Conservation (phyloP, 768 basidiomycete species). For the Exsudoporus frostii region DNA sequence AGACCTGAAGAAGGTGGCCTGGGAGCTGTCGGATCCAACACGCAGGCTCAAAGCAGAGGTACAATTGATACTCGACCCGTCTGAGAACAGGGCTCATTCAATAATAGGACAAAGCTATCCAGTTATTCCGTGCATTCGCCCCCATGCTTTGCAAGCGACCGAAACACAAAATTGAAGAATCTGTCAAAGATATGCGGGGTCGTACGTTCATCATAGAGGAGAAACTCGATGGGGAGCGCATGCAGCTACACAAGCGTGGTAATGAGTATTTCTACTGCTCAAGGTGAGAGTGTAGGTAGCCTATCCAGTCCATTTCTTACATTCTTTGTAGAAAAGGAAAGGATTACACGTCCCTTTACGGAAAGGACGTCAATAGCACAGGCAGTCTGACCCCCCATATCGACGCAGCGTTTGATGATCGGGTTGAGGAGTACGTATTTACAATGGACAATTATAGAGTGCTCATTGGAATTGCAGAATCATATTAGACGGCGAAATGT, state of each 20-base stretch:
- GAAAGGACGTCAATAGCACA: constrained; percentile 70
- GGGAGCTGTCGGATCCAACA: constrained; percentile 78
- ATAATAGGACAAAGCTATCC: constrained; percentile 74
- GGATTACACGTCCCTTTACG: constrained; percentile 89
- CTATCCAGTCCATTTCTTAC: not conserved
- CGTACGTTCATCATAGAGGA: constrained; percentile 89
- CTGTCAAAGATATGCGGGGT: constrained; percentile 80
- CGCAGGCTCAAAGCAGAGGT: constrained; percentile 63
- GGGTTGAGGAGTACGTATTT: constrained; percentile 72
- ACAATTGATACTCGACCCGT: not conserved
- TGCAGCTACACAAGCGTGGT: constrained; percentile 92
- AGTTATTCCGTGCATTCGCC: constrained; percentile 81
- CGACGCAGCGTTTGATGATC: constrained; percentile 66
- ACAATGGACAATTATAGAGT: not conserved
- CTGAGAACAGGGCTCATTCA: constrained; percentile 3
- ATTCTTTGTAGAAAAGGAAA: constrained; percentile 69
- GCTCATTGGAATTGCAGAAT: constrained; percentile 49
- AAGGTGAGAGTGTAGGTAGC: constrained; percentile 44
- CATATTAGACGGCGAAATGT: constrained; percentile 96
- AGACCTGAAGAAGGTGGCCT: constrained; percentile 90
- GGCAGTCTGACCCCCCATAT: constrained; percentile 92
- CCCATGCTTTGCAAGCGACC: constrained; percentile 96
- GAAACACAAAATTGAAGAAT: constrained; percentile 73
- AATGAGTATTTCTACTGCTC: constrained; percentile 93
- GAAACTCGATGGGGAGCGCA: constrained; percentile 95